These are phyloP conservation scores for Auricularia auricula-judae DNA, from an alignment of 768 basidiomycete species.

Conservation along the genomic window DNA sequence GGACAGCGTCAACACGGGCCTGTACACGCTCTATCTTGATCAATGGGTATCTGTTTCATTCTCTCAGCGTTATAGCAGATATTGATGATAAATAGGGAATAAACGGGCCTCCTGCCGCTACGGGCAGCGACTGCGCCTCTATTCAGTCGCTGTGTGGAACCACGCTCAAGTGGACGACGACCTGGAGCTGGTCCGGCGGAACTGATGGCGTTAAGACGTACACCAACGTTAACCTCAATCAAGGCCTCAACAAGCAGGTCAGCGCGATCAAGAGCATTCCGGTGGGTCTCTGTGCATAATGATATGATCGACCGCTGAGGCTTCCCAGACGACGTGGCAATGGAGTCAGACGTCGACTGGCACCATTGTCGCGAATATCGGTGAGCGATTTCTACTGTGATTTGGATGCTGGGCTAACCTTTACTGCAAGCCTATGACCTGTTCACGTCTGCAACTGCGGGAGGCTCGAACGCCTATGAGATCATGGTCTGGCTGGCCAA, in stretches of 20 bases:
- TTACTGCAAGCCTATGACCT: conserved; percentile 43
- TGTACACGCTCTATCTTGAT: conserved; percentile 40
- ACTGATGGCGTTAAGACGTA: conserved; percentile 44
- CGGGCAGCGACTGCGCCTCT: conserved; percentile 40
- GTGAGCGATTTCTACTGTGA: background rate
- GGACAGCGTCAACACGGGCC: conserved; percentile 33
- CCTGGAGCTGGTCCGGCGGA: conserved; percentile 44
- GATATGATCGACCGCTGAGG: too few relatives aligned
- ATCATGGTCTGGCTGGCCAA: conserved; percentile 62
- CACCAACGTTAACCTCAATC: conserved; percentile 36
- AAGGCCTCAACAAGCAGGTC: conserved; percentile 40
- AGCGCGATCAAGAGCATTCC: conserved; percentile 43
- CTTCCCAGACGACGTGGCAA: conserved; percentile 36
- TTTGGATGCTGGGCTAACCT: background rate
- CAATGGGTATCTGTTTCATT: conserved; percentile 28
- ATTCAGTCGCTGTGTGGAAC: conserved; percentile 31
- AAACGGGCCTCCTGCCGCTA: background rate
- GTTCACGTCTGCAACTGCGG: conserved; percentile 43
- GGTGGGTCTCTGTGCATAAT: conserved; percentile 23
- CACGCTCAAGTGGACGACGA: conserved; percentile 39
- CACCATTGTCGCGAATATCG: conserved; percentile 32
- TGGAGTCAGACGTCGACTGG: conserved; percentile 40
- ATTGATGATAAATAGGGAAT: conserved; percentile 17
- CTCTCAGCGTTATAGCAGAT: background rate
- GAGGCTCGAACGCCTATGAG: conserved; percentile 34